These are phyloP conservation scores for Shiraia bambusicola DNA, from an alignment of 2,329 filamentous ascomycete genomes.

Conservation along the genomic window DNA sequence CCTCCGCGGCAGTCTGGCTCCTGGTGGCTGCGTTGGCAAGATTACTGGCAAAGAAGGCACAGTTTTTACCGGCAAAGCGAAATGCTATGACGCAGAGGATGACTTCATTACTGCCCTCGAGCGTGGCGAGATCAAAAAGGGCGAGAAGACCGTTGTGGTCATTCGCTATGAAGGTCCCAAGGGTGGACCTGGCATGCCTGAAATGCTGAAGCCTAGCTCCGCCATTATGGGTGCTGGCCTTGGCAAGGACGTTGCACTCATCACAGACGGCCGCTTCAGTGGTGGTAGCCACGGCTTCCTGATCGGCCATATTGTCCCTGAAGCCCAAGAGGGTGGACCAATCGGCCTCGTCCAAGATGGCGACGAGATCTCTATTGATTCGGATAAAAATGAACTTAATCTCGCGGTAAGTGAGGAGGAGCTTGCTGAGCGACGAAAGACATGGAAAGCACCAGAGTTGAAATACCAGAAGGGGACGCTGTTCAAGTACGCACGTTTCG, in stretches of 20 bases:
- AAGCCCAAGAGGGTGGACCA: constrained; percentile 81
- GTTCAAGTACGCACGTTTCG: constrained; percentile 60
- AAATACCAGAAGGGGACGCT: constrained; percentile 62
- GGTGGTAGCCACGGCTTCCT: constrained; percentile 85
- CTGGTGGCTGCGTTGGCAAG: constrained; percentile 71
- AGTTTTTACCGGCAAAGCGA: constrained; percentile 67
- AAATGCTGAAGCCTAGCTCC: constrained; percentile 72
- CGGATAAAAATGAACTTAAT: constrained; percentile 68
- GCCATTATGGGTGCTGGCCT: constrained; percentile 74
- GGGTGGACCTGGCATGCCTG: constrained; percentile 72
- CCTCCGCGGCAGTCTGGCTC: constrained; percentile 67
- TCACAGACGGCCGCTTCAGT: constrained; percentile 75
- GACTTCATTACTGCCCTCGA: constrained; percentile 69
- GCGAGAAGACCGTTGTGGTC: constrained; percentile 74
- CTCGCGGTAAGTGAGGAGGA: constrained; percentile 68
- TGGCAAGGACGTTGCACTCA: constrained; percentile 70
- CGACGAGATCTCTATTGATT: constrained; percentile 79
- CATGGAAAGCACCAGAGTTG: constrained; percentile 55
- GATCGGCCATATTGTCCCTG: constrained; percentile 84
- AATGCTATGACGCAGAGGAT: constrained; percentile 70
- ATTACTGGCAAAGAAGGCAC: constrained; percentile 76
- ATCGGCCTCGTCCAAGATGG: constrained; percentile 82
- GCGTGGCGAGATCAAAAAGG: constrained; percentile 68
- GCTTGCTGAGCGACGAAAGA: constrained; percentile 53
- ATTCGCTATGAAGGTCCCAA: constrained; percentile 75